Base-by-base conservation (phyloP, 139 green algal genomes). In the Chlamydomonas applanata region DNA sequence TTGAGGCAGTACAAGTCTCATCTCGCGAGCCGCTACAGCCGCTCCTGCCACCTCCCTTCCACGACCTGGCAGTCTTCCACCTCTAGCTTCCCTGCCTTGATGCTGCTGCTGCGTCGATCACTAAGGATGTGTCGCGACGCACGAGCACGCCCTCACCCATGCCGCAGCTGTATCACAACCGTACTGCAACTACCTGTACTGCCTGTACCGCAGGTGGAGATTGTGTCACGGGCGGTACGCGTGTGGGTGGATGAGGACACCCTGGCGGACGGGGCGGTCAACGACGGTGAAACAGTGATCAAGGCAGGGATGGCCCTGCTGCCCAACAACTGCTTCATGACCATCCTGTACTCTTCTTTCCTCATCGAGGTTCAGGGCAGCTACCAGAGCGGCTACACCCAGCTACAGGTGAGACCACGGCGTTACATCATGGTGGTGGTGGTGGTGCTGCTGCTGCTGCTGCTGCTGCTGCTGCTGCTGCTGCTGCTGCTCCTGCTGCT, bases 301-400 rank as follows among this genome's bases (percentile, higher is more conserved):
- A 83, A 82, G 67, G 75, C 75, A 7, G 80, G 80, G 0, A 40
- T 68, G 72, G 24, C 35, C 35, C 67, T 72, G 63, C 77, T 86
- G 36, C 67, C 66, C 40, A 46, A 76, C 62, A 35, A 75, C 16
- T 25, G 73, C 22, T 78, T 60, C 67, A 66, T 88, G 61, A 68
- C 61, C 59, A 82, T 86, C 34, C 56, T 77, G 32, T 84, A 79
- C 60, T 74, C 69, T 53, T 79, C 77, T 35, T 88, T 82, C 66
- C 71, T 86, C n/a, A 84, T 85, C 25, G 73, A 86, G 62, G 72
- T 80, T 3, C 56, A 77, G n/a, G n/a, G n/a, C 40, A 44, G 24
- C 40, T 72, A 59, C 40, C 36, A 72, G 24, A 52, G 24, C 40
- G 65, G 65, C 14, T 56, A 70, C 40, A 61, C 59, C 5, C 44